Percentiles rank a stretch among this genome's conserved stretches.
Evolutionary conservation across 768 basidiomycete species (phyloP).

Genomic region (Pluteus cervinus): DNA sequence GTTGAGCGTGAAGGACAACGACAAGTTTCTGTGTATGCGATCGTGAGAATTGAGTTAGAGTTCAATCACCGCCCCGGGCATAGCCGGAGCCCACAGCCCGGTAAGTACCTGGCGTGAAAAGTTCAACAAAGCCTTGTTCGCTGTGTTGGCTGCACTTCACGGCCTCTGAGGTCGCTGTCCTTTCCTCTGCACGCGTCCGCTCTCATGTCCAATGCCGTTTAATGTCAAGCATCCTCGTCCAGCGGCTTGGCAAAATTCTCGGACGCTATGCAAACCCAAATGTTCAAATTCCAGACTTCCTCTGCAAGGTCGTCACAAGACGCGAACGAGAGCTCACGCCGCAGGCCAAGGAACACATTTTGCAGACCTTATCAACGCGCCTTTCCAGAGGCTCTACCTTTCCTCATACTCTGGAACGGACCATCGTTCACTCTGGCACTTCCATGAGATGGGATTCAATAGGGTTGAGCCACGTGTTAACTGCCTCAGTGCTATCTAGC

Average conservation of each 20-base stretch:
- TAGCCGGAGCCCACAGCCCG: constrained; percentile 17
- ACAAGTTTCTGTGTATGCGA: constrained; percentile 30
- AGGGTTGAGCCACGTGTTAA: too few species aligned
- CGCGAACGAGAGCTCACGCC: constrained; percentile 17
- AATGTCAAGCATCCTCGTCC: too few species aligned
- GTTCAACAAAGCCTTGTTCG: constrained; percentile 1
- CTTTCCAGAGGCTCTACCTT: constrained; percentile 9
- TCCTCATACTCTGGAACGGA: background rate
- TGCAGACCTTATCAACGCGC: constrained; percentile 30
- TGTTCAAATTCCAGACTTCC: constrained; percentile 28
- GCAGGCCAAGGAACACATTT: constrained; percentile 24
- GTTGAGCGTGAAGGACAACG: constrained; percentile 21
- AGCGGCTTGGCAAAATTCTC: constrained; percentile 31
- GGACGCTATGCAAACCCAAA: constrained; percentile 25
- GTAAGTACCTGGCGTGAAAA: constrained; percentile 12
- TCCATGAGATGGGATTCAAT: too few species aligned
- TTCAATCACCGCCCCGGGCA: too few species aligned
- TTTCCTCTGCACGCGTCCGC: too few species aligned
- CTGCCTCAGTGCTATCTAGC: too few species aligned
- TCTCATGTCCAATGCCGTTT: too few species aligned
- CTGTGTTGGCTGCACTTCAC: background rate
- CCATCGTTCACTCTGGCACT: background rate
- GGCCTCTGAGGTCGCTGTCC: background rate
- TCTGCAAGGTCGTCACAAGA: constrained; percentile 33
- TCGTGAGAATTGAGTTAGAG: constrained; percentile 28